Evolutionary conservation across 768 basidiomycete species (phyloP).

Genomic region (Russula abietina): DNA sequence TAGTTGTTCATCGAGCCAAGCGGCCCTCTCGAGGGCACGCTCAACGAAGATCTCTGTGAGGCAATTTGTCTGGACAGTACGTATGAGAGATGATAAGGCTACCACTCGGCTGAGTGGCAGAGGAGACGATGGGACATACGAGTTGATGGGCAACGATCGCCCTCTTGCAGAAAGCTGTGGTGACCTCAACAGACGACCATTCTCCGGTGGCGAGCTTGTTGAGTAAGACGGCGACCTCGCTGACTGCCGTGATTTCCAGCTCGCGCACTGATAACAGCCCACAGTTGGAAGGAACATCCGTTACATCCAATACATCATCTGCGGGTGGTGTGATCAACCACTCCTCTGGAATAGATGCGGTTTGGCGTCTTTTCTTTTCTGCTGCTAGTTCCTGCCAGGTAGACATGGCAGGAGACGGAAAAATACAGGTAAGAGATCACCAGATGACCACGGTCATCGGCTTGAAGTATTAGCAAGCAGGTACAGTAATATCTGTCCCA

Average conservation of each 20-base stretch:
- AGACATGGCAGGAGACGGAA: slow-evolving; percentile 6
- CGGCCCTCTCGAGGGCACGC: slow-evolving; percentile 38
- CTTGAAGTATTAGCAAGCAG: too few species aligned
- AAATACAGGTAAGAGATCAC: neutral
- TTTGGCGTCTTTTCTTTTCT: slow-evolving; percentile 35
- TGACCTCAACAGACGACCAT: slow-evolving; percentile 55
- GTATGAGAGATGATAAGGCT: neutral
- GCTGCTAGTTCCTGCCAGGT: slow-evolving; percentile 18
- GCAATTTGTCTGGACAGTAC: slow-evolving; percentile 39
- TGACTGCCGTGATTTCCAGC: slow-evolving; percentile 53
- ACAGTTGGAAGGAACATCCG: slow-evolving; percentile 46
- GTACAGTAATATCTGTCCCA: neutral
- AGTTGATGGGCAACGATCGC: slow-evolving; percentile 47
- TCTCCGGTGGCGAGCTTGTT: slow-evolving; percentile 44
- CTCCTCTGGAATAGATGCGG: slow-evolving; percentile 52
- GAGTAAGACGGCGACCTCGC: slow-evolving; percentile 43
- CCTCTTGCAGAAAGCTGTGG: slow-evolving; percentile 43
- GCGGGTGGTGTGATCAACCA: slow-evolving; percentile 54
- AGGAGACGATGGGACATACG: slow-evolving; percentile 27
- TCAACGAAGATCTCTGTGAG: slow-evolving; percentile 47
- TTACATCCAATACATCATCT: slow-evolving; percentile 46
- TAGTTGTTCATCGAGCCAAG: slow-evolving; percentile 39
- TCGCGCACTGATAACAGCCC: slow-evolving; percentile 54
- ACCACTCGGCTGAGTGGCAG: neutral
- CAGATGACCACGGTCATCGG: too few species aligned